A percentile compares a stretch with the other conserved stretches of the same genome.
These are phyloP conservation scores for Barnettozyma vustinii DNA, from an alignment of 805 yeast genomes.

Conservation along the genomic window DNA sequence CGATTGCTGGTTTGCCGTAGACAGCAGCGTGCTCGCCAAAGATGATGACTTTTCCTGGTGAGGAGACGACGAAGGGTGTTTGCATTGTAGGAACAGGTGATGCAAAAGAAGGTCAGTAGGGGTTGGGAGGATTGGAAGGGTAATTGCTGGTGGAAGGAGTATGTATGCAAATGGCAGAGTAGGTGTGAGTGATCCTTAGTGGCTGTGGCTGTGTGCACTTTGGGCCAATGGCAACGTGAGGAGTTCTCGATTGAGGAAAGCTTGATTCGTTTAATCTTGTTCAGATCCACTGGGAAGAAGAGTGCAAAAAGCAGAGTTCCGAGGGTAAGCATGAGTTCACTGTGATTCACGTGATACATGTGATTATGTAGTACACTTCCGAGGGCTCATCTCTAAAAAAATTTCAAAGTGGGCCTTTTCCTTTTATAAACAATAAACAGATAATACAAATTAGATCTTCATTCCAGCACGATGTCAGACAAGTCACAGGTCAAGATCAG, in stretches of 20 bases:
- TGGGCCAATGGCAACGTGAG: not conserved
- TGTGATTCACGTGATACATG: not conserved
- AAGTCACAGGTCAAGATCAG: constrained; percentile 73
- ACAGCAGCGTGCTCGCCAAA: constrained; percentile 98
- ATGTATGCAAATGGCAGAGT: not conserved
- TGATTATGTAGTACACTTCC: not conserved
- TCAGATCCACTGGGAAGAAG: not conserved
- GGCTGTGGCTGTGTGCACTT: not conserved
- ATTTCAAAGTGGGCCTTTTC: not conserved
- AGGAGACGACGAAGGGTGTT: constrained; percentile 69
- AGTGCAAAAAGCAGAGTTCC: not conserved
- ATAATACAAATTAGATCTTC: not conserved
- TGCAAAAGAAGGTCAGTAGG: not conserved
- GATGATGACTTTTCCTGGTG: constrained; percentile 94
- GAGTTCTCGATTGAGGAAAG: not conserved
- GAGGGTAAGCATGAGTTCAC: not conserved
- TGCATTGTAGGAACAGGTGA: not conserved
- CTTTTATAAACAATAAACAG: not conserved
- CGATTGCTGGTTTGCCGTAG: constrained; percentile 88
- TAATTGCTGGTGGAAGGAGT: not conserved
- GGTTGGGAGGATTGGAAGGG: not conserved
- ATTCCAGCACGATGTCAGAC: constrained; percentile 14
- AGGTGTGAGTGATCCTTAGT: not conserved
- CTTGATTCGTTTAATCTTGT: not conserved
- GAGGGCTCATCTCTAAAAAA: constrained; percentile 3